Evolutionary conservation across 441 rosid species (phyloP).

Genomic region (Erodium moschatum): DNA sequence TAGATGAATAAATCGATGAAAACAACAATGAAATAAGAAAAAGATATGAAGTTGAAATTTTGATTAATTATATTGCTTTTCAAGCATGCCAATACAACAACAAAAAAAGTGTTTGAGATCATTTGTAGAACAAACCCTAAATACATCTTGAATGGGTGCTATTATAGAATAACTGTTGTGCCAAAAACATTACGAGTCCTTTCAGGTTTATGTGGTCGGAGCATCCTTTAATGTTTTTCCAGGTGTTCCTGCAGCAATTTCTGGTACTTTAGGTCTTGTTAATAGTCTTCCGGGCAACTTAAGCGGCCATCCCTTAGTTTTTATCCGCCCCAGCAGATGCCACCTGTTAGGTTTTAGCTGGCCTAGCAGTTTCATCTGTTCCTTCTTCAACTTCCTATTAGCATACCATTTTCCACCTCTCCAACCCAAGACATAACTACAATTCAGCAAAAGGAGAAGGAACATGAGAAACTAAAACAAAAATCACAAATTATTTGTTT

Average conservation of each 20-base stretch:
- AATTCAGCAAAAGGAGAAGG: neutral
- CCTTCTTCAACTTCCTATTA: slow-evolving; percentile 61
- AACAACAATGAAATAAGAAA: neutral
- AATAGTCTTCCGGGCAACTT: slow-evolving; percentile 5
- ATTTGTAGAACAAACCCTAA: no score
- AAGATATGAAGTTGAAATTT: neutral
- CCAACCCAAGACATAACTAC: slow-evolving; percentile 90
- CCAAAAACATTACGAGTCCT: neutral
- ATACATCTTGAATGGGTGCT: no score
- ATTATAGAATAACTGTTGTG: no score
- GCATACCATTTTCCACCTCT: slow-evolving; percentile 89
- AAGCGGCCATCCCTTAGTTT: neutral
- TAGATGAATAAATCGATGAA: neutral
- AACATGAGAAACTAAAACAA: neutral
- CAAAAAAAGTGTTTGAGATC: neutral
- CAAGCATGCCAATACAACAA: neutral
- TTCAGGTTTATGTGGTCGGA: neutral
- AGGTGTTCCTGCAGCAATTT: slow-evolving; percentile 2
- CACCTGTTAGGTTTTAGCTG: slow-evolving; percentile 1
- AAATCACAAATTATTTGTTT: neutral
- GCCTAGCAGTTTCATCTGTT: slow-evolving; percentile 18
- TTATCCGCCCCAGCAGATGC: slow-evolving; percentile 8
- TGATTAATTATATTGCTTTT: neutral
- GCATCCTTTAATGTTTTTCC: neutral
- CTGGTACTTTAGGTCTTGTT: neutral